Percentiles rank a stretch among this genome's conserved stretches.
phyloP scores from a whole-genome alignment of 2,329 filamentous ascomycete species.

The Neofusicoccum ribis region DNA sequence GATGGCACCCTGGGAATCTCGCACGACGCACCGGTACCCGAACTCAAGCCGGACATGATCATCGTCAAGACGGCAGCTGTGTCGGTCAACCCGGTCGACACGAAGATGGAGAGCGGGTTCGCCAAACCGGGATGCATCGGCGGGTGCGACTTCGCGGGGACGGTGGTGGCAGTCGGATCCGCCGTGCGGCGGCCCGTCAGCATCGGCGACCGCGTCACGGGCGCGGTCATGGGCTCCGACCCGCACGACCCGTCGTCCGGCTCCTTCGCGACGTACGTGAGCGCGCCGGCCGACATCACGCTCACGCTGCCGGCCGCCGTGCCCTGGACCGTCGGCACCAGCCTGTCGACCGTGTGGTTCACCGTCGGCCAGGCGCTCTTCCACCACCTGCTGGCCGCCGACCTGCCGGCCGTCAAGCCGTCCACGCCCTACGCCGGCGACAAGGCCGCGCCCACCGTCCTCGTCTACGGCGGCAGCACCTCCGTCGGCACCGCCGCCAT shows the following conservation, averaged over 20 bases:
- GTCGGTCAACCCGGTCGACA: not conserved
- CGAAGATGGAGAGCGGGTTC: not conserved
- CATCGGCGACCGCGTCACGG: not conserved
- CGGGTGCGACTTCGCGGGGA: not conserved
- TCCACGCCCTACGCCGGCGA: too few relatives aligned
- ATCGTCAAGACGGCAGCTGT: not conserved
- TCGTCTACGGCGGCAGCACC: conserved; percentile 50
- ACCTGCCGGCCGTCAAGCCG: not conserved
- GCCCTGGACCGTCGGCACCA: not conserved
- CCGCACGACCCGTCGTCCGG: not conserved
- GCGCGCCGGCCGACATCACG: not conserved
- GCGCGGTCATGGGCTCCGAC: not conserved
- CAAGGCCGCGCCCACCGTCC: conserved; percentile 24
- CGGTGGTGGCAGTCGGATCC: not conserved
- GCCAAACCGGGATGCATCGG: not conserved
- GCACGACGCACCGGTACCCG: not conserved
- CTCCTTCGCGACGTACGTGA: not conserved
- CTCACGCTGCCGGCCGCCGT: not conserved
- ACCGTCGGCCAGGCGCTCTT: conserved; percentile 15
- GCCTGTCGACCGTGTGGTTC: not conserved
- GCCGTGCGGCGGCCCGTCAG: not conserved
- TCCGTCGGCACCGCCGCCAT: conserved; percentile 47
- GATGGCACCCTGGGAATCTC: not conserved
- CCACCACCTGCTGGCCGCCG: not conserved
- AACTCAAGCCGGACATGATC: not conserved